Percentiles rank a stretch among this genome's conserved stretches.
Evolutionary conservation across 2,329 filamentous ascomycete species (phyloP).

Genomic region (Emericellopsis cladophorae): DNA sequence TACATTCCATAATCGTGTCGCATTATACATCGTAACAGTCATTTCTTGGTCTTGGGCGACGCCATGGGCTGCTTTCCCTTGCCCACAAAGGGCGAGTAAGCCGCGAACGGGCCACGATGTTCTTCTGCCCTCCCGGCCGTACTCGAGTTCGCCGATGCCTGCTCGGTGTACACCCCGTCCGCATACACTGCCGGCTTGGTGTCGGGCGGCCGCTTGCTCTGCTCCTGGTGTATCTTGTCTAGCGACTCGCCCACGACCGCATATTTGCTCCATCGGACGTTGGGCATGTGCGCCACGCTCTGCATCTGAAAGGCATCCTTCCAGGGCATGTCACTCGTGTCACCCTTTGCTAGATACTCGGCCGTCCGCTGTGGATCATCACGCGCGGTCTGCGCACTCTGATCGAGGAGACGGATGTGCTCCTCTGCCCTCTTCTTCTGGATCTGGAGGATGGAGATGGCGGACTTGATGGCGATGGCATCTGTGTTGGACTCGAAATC

Average conservation of each 20-base stretch:
- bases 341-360: conserved; percentile 40
- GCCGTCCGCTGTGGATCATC: conserved; percentile 61
- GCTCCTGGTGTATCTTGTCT: conserved; percentile 74
- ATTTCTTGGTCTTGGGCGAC: conserved; percentile 2
- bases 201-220: conserved; percentile 50
- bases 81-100: conserved; percentile 42
- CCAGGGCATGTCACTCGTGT: conserved; percentile 2
- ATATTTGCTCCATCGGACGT: conserved; percentile 92
- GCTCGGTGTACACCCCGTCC: conserved; percentile 29
- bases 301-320: conserved; percentile 39
- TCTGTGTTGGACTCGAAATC: conserved; percentile 62
- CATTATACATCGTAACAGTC: background rate
- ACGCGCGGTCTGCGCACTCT: conserved; percentile 58
- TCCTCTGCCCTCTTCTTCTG: conserved; percentile 67
- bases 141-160: conserved; percentile 6
- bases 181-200: conserved; percentile 34
- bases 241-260: conserved; percentile 69
- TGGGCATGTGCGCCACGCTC: conserved; percentile 72
- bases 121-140: conserved; percentile 29
- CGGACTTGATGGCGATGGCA: conserved; percentile 73
- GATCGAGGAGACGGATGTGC: conserved; percentile 60
- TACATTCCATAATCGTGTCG: too few relatives aligned
- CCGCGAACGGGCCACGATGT: conserved; percentile 40
- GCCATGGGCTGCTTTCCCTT: conserved; percentile 19
- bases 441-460: conserved; percentile 76